Evolutionary conservation across 768 basidiomycete genomes (phyloP), one percentile per base, ranked within the genome.

Genomic region (Chalciporus sphaerocephalus): DNA sequence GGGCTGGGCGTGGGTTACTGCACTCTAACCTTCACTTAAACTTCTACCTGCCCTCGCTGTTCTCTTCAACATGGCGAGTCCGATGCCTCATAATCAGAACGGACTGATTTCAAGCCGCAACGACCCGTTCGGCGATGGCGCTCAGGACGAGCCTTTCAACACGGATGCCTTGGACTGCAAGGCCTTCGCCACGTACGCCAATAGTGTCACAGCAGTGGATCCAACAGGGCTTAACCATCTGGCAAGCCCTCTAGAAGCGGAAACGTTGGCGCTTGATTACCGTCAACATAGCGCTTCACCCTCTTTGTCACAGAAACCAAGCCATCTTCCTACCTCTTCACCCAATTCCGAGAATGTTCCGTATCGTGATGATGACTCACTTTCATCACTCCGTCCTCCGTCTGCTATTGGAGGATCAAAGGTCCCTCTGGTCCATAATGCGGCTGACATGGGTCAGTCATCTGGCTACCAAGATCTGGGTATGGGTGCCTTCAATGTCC

Each of bases 381-480:
- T 48, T 17, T 52, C 56, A 6, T 24, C 44, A 17, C 39, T 24
- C 20, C 61, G 42, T 21, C 37, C 49, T 38, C 32, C 21, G 5
- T 53, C 64, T 15, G 18, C 47, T 28, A 30, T 52, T 21, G 66
- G 41, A 38, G 54, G 60, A 32, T 21, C 47, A 27, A 60, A 66
- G 17, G 60, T 59, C 3, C 66, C 74, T 7, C 65, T 85, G n/a
- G 69, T 81, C 32, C 65, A 64, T 17, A 74, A 75, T 51, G 73
- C 74, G 20, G 68, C 72, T 30, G 70, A 62, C 32, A 66, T 69
- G 41, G 70, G 68, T 13, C 67, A 60, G 40, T 61, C 68, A 21
- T 61, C 63, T 25, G 56, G 51, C 18, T 81, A 74, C 54, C 70
- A 81, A 49, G 76, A 83, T 57, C 56, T 85, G 49, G 83, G 82